Conservation (phyloP, 1,284 basidiomycete genomes). For the Exobasidium cylindrosporum region DNA sequence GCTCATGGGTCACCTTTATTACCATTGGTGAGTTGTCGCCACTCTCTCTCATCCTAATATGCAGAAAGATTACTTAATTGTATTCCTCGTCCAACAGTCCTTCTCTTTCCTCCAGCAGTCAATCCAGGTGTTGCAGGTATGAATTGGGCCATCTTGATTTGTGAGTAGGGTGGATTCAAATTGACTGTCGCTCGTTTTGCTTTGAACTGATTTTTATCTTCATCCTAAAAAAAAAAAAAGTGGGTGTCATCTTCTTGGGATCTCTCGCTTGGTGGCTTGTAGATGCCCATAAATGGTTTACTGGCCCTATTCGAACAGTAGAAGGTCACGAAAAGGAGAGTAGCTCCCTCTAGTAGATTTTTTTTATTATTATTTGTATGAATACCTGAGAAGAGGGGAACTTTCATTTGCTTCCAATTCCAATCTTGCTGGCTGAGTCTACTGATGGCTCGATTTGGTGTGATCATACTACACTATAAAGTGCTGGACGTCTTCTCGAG, state of each 20-base stretch:
- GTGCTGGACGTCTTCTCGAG: too few relatives aligned
- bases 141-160: slow-evolving; percentile 18
- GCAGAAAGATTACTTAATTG: background rate
- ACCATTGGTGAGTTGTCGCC: slow-evolving; percentile 39
- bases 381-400: too few relatives aligned
- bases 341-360: background rate
- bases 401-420: too few relatives aligned
- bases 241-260: slow-evolving; percentile 6
- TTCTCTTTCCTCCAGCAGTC: slow-evolving; percentile 63
- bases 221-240: too few relatives aligned
- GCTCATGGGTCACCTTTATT: slow-evolving; percentile 68
- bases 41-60: background rate
- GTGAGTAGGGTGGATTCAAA: too few relatives aligned
- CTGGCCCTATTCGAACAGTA: slow-evolving; percentile 6
- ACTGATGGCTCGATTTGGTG: too few relatives aligned
- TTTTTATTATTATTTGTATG: too few relatives aligned
- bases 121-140: slow-evolving; percentile 5
- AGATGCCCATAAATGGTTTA: slow-evolving; percentile 5
- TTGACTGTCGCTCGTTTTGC: too few relatives aligned
- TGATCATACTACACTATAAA: too few relatives aligned
- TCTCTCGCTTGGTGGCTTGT: slow-evolving; percentile 3
- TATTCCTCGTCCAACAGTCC: slow-evolving; percentile 43
- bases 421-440: too few relatives aligned
- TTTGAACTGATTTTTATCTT: background rate
- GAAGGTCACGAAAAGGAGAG: background rate